A percentile compares a stretch with the other conserved stretches of the same genome.
These are phyloP conservation scores for Drosera spatulata DNA, from an alignment of 179 eudicot genomes.

Conservation along the genomic window DNA sequence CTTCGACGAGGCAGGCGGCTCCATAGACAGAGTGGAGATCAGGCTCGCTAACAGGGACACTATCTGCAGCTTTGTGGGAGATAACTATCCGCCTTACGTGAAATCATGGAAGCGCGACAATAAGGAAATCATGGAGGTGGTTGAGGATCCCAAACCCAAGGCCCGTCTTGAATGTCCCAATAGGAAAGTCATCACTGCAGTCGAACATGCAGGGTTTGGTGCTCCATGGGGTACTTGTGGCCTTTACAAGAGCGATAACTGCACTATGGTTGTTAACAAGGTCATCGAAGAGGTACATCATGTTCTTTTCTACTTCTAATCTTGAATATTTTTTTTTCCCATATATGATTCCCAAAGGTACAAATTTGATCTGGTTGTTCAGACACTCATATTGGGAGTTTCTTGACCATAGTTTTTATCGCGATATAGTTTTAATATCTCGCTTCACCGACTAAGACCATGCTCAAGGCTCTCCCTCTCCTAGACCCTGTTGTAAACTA, in stretches of 20 bases:
- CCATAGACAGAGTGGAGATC: conserved; percentile 38
- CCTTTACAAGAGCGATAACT: conserved; percentile 22
- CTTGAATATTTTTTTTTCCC: no score
- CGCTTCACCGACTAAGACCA: no score
- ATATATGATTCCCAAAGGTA: no score
- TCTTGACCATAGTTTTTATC: no score
- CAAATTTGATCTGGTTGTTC: no score
- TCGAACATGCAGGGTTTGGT: conserved; percentile 80
- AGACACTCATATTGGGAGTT: no score
- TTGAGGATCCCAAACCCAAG: conserved; percentile 23
- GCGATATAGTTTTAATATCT: no score
- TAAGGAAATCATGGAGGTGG: conserved; percentile 14
- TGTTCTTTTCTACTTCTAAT: no score
- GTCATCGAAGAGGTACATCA: conserved; percentile 39
- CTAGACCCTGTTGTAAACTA: no score
- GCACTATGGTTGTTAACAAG: conserved; percentile 12
- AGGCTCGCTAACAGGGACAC: conserved; percentile 48
- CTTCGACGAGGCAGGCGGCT: conserved; percentile 67
- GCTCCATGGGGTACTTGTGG: conserved; percentile 62
- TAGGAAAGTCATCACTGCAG: conserved; percentile 24
- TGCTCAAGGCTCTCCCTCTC: no score
- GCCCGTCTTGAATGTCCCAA: conserved; percentile 44
- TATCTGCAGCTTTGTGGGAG: conserved; percentile 49
- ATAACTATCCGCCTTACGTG: conserved; percentile 43
- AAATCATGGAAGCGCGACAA: conserved; percentile 38